These are phyloP conservation scores for Kwoniella europaea DNA, from an alignment of 768 basidiomycete genomes.

Conservation along the genomic window DNA sequence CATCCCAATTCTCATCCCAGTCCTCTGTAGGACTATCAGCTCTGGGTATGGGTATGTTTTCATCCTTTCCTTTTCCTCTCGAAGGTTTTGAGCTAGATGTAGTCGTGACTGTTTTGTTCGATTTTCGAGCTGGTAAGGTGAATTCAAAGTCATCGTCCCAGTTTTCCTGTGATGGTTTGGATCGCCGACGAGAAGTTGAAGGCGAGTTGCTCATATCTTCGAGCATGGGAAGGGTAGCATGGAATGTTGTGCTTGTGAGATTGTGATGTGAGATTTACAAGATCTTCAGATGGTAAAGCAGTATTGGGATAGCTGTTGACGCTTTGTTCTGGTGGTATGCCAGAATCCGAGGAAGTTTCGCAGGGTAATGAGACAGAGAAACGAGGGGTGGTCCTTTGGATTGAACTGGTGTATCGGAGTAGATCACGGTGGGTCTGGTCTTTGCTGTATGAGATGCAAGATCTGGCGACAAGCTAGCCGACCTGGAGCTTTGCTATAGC, in stretches of 20 bases:
- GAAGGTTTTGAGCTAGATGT: not conserved
- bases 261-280: not conserved
- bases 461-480: too few relatives aligned
- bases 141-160: slow-evolving; percentile 55
- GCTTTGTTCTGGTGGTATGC: not conserved
- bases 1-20: slow-evolving; percentile 35
- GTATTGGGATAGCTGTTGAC: not conserved
- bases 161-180: slow-evolving; percentile 45
- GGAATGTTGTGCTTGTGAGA: slow-evolving; percentile 1
- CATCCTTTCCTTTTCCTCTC: slow-evolving; percentile 12
- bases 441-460: too few relatives aligned
- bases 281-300: not conserved
- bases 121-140: slow-evolving; percentile 21
- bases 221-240: slow-evolving; percentile 19
- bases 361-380: not conserved
- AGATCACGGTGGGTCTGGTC: too few relatives aligned
- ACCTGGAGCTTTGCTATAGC: not conserved
- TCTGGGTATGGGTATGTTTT: slow-evolving; percentile 4
- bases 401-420: too few relatives aligned
- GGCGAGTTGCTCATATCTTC: slow-evolving; percentile 30
- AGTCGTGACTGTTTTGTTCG: slow-evolving; percentile 2
- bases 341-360: not conserved
- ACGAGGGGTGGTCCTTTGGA: not conserved
- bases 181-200: slow-evolving; percentile 14
- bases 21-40: slow-evolving; percentile 15